phyloP scores from a whole-genome alignment of 2,329 filamentous ascomycete species.

The Cladosporium sp. region DNA sequence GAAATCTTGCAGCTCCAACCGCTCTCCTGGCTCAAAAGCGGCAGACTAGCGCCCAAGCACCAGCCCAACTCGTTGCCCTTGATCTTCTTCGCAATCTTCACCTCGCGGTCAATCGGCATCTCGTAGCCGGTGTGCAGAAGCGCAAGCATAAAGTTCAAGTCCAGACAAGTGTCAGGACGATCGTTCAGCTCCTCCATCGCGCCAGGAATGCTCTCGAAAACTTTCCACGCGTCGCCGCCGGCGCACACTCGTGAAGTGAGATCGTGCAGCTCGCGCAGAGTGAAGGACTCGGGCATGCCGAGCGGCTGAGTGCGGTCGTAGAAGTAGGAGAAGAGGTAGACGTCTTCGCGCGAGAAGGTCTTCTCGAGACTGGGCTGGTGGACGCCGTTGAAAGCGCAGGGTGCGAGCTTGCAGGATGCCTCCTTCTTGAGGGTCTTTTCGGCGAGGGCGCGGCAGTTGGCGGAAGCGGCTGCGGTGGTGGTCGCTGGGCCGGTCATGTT shows the following conservation, averaged over 20 bases:
- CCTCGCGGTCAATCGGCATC: slow-evolving; percentile 93
- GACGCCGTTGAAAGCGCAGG: slow-evolving; percentile 98
- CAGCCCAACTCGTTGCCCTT: slow-evolving; percentile 94
- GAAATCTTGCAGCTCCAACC: slow-evolving; percentile 23
- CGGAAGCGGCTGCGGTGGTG: slow-evolving; percentile 54
- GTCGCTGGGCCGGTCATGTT: slow-evolving; percentile 83
- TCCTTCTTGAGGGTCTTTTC: slow-evolving; percentile 92
- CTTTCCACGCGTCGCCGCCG: slow-evolving; percentile 78
- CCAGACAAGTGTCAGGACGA: slow-evolving; percentile 86
- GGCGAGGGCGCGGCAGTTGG: slow-evolving; percentile 83
- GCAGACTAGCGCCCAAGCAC: slow-evolving; percentile 82
- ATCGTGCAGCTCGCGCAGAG: slow-evolving; percentile 81
- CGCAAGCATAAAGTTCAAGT: slow-evolving; percentile 94
- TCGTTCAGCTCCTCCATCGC: slow-evolving; percentile 76
- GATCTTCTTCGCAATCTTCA: slow-evolving; percentile 98
- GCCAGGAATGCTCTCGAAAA: slow-evolving; percentile 70
- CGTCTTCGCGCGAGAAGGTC: slow-evolving; percentile 85
- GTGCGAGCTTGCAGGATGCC: slow-evolving; percentile 70
- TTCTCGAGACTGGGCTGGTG: slow-evolving; percentile 89
- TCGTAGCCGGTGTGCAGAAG: slow-evolving; percentile 94
- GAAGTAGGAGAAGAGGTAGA: slow-evolving; percentile 98
- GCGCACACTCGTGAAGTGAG: slow-evolving; percentile 80
- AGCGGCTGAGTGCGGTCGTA: slow-evolving; percentile 90
- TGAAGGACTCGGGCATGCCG: slow-evolving; percentile 98
- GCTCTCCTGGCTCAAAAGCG: slow-evolving; percentile 26